phyloP scores from a whole-genome alignment of 768 basidiomycete genomes.

The Boletus insuetus region DNA sequence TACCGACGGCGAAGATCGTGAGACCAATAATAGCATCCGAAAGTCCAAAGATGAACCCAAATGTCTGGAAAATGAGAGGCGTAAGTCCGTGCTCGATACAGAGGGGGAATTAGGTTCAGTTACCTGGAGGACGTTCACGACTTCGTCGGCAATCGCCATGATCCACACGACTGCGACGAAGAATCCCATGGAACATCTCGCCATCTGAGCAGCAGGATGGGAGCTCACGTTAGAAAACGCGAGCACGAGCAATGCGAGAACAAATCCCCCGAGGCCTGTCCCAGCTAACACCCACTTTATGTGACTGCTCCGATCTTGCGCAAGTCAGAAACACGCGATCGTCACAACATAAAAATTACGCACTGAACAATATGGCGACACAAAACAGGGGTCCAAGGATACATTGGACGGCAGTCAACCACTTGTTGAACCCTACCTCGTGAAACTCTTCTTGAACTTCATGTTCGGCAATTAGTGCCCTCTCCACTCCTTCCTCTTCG shows the following conservation, averaged over 20 bases:
- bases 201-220: conserved; percentile 55
- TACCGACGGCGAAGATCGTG: conserved; percentile 95
- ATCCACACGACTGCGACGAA: conserved; percentile 93
- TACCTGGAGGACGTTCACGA: conserved; percentile 87
- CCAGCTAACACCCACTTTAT: conserved; percentile 53
- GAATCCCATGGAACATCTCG: conserved; percentile 89
- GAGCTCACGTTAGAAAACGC: conserved; percentile 59
- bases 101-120: conserved; percentile 7
- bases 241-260: conserved; percentile 53
- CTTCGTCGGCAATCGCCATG: conserved; percentile 96
- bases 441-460: conserved; percentile 69
- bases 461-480: conserved; percentile 69
- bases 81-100: not conserved
- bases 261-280: conserved; percentile 52
- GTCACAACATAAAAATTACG: conserved; percentile 27
- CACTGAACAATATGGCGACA: conserved; percentile 73
- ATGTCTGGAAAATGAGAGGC: conserved; percentile 52
- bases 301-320: conserved; percentile 35
- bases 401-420: conserved; percentile 84
- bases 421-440: conserved; percentile 68
- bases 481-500: conserved; percentile 72
- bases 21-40: conserved; percentile 97
- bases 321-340: not conserved
- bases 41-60: conserved; percentile 91
- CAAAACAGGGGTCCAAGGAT: conserved; percentile 79